Evolutionary conservation across 2,329 filamentous ascomycete species (phyloP), one percentile per base, ranked within the genome.

Genomic region (Apiospora phragmitis): DNA sequence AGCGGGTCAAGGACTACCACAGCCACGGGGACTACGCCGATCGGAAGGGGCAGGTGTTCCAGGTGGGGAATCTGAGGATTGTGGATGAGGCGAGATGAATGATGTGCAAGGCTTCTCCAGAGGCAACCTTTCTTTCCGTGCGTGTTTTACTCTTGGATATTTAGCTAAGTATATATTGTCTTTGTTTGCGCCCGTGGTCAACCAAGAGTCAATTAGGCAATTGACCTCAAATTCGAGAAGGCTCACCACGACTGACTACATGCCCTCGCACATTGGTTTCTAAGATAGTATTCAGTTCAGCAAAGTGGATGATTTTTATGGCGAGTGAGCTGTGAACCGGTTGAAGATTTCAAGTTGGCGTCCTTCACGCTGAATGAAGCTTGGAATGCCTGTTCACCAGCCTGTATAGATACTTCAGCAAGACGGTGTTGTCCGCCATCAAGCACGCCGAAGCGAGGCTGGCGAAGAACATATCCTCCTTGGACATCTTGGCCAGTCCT

Each of bases 1-100:
- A 81, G 69, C 74, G 82, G 38, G 82, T 84, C 1, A 83, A 80
- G 76, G 76, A 82, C 62, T 83, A 83, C 69, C 81, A 83, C 67
- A 72, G 82, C 66, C 79, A 82, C 65, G 77, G 72, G 1, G 79
- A 83, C 42, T 83, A 83, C 71, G 80, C 77, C 0, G 80, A 83
- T 69, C 80, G 77, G 73, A 82, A 78, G 71, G 81, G 81, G 9
- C 77, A 80, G 74, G 82, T 75, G 43, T 83, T 83, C 69, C 81
- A 79, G 59, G 77, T 83, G 6, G 81, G 81, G 0, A 78, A 81
- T 68, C 69, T 83, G 69, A 80, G 82, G 67, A 82, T 84, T 68
- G 81, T 83, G 38, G 81, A 83, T 65, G 80, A 83, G 71, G 81
- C 80, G 9, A 71, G 70, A 14, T 79, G 68, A 62, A 5, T 24